Evolutionary conservation across 169 alveolate species (phyloP).

Genomic region (Ichthyophthirius multifiliis): DNA sequence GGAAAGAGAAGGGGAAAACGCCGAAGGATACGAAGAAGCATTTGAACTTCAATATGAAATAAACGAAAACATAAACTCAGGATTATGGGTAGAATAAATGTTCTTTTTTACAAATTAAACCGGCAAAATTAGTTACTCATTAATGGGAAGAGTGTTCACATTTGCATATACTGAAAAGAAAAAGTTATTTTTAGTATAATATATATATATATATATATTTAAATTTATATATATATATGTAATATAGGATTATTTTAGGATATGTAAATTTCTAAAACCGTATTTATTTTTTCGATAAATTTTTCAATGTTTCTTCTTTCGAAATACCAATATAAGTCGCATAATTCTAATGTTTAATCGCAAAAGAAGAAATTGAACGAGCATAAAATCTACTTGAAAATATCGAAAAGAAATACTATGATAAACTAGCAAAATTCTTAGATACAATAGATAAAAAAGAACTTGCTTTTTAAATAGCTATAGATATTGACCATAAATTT

Average conservation of each 20-base stretch:
- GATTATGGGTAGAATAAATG: constrained; percentile 65
- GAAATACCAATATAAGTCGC: constrained; percentile 39
- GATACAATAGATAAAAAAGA: constrained; percentile 89
- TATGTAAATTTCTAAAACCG: constrained; percentile 59
- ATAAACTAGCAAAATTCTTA: constrained; percentile 89
- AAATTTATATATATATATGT: constrained; percentile 12
- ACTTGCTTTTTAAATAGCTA: constrained; percentile 87
- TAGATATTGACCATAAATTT: constrained; percentile 91
- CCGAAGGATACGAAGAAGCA: constrained; percentile 88
- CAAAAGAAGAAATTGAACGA: constrained; percentile 55
- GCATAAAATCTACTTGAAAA: constrained; percentile 70
- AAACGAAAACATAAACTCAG: constrained; percentile 62
- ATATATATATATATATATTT: constrained; percentile 8
- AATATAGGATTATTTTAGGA: constrained; percentile 44
- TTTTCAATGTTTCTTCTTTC: constrained; percentile 42
- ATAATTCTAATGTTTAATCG: constrained; percentile 44
- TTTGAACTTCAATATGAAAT: constrained; percentile 83
- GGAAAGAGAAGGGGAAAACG: constrained; percentile 51
- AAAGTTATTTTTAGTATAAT: too few species aligned
- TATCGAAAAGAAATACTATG: constrained; percentile 78
- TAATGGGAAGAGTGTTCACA: constrained; percentile 58
- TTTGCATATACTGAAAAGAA: constrained; percentile 65
- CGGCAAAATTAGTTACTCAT: constrained; percentile 58
- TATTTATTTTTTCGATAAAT: constrained; percentile 59
- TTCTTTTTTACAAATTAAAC: constrained; percentile 55